Evolutionary conservation across 2,329 filamentous ascomycete species (phyloP).

Genomic region (Anisogramma anomala): DNA sequence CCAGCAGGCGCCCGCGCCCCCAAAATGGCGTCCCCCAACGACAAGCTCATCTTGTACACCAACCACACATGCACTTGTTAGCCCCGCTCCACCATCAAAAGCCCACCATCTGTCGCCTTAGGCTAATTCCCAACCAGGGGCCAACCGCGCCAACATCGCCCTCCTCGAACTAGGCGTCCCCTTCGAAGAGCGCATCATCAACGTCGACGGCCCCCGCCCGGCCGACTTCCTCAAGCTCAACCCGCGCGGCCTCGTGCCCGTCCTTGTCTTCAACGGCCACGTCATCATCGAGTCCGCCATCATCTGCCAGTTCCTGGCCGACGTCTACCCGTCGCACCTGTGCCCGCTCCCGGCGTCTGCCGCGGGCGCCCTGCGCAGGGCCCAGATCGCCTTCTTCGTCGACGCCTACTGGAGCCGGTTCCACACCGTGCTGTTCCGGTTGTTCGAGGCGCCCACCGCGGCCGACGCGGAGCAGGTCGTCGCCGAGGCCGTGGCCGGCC

Average conservation of each 20-base stretch:
- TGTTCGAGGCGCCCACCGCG: slow-evolving; percentile 30
- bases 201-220: slow-evolving; percentile 53
- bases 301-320: slow-evolving; percentile 54
- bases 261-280: slow-evolving; percentile 51
- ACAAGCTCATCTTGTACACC: slow-evolving; percentile 56
- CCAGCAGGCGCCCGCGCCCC: no score
- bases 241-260: slow-evolving; percentile 61
- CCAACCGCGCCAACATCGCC: slow-evolving; percentile 59
- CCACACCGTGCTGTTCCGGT: slow-evolving; percentile 30
- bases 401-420: slow-evolving; percentile 58
- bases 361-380: slow-evolving; percentile 46
- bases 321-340: slow-evolving; percentile 54
- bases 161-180: slow-evolving; percentile 50
- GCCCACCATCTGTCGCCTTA: no score
- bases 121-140: no score
- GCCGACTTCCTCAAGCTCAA: slow-evolving; percentile 63
- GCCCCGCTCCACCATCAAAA: slow-evolving; percentile 3
- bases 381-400: slow-evolving; percentile 54
- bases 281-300: slow-evolving; percentile 60
- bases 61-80: slow-evolving; percentile 53
- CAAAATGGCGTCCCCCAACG: slow-evolving; percentile 16
- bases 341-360: slow-evolving; percentile 38
- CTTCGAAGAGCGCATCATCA: slow-evolving; percentile 57
- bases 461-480: slow-evolving; percentile 37
- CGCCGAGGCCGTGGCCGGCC: slow-evolving; percentile 37